A percentile compares a stretch with the other conserved stretches of the same genome.
phyloP scores from a whole-genome alignment of 305 asterid genomes.

The Fraxinus greggii region DNA sequence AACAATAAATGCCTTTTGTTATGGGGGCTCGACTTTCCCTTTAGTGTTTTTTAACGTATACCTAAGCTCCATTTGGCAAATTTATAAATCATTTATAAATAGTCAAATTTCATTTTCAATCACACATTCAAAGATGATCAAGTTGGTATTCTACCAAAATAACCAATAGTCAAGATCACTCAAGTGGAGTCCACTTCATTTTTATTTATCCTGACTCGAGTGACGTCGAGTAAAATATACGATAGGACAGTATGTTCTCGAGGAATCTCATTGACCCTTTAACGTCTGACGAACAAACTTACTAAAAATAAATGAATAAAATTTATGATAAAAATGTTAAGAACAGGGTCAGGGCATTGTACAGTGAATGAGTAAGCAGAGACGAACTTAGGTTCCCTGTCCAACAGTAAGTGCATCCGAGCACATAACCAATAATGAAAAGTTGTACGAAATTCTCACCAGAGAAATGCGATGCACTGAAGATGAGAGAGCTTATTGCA shows the following conservation, averaged over 20 bases:
- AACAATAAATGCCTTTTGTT: background rate
- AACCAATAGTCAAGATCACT: background rate
- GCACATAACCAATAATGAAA: conserved; percentile 55
- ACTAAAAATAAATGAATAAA: background rate
- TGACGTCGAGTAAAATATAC: background rate
- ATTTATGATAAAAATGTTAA: conserved; percentile 45
- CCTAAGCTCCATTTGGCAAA: background rate
- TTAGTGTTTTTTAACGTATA: background rate
- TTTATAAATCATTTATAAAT: background rate
- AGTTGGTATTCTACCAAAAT: background rate
- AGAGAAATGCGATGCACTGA: conserved; percentile 79
- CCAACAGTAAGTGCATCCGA: conserved; percentile 86
- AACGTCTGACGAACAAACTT: background rate
- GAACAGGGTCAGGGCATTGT: conserved; percentile 61
- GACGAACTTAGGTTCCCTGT: conserved; percentile 67
- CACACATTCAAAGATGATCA: background rate
- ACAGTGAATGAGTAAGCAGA: conserved; percentile 63
- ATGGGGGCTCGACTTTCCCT: background rate
- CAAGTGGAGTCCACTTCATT: background rate
- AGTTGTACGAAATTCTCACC: conserved; percentile 73
- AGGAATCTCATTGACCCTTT: background rate
- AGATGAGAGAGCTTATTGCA: conserved; percentile 55
- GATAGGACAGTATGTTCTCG: background rate
- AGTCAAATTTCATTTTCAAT: background rate
- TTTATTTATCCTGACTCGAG: background rate